Conservation (phyloP, 2,329 filamentous ascomycete genomes). For the Emericellopsis cladophorae region DNA sequence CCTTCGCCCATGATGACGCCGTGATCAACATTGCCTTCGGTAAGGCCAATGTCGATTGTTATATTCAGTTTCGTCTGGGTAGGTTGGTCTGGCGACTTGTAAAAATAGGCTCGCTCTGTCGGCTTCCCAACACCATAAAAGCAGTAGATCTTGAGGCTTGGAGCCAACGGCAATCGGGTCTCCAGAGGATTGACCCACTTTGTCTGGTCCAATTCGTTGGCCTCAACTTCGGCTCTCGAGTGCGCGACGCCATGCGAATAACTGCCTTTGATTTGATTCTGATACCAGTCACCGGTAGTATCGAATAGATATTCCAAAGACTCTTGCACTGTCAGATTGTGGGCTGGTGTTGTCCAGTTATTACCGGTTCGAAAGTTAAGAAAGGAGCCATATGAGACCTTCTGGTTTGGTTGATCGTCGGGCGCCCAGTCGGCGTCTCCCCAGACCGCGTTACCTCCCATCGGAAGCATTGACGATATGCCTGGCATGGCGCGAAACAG, state of each 20-base stretch:
- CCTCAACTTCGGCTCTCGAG: conserved; percentile 66
- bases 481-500: conserved; percentile 96
- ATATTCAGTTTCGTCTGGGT: conserved; percentile 57
- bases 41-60: conserved; percentile 56
- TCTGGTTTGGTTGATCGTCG: conserved; percentile 67
- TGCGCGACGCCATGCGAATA: conserved; percentile 87
- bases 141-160: conserved; percentile 87
- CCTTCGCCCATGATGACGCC: conserved; percentile 94
- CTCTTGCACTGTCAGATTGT: conserved; percentile 72
- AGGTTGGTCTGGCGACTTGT: conserved; percentile 56
- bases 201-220: conserved; percentile 58
- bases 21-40: conserved; percentile 55
- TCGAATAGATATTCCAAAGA: conserved; percentile 67
- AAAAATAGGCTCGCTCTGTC: conserved; percentile 88
- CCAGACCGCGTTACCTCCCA: conserved; percentile 92
- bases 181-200: conserved; percentile 97
- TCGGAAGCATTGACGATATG: conserved; percentile 90
- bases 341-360: conserved; percentile 50
- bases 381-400: conserved; percentile 64
- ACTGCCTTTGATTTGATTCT: conserved; percentile 53
- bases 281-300: conserved; percentile 77
- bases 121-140: conserved; percentile 94
- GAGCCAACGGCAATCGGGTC: conserved; percentile 73
- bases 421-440: conserved; percentile 79
- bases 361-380: conserved; percentile 65